A percentile compares a stretch with the other conserved stretches of the same genome.
Conservation (phyloP, 179 eudicot species). For the Corrigiola litoralis region DNA sequence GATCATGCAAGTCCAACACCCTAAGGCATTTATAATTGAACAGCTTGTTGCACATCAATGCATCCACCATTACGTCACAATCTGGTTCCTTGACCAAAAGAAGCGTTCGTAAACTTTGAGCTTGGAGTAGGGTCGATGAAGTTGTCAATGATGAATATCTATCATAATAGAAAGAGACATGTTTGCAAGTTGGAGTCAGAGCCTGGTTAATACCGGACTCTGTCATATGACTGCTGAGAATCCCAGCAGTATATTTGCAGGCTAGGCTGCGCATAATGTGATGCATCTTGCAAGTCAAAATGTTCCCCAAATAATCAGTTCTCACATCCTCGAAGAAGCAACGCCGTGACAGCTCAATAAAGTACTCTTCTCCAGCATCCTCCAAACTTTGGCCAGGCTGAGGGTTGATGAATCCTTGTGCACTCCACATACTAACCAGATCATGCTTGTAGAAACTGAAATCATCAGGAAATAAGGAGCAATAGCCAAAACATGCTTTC, state of each 20-base stretch:
- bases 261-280: slow-evolving; percentile 20
- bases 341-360: slow-evolving; percentile 27
- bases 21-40: slow-evolving; percentile 14
- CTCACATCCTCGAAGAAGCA: slow-evolving; percentile 24
- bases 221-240: not conserved
- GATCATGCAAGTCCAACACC: slow-evolving; percentile 28
- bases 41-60: not conserved
- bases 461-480: slow-evolving; percentile 33
- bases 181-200: slow-evolving; percentile 6
- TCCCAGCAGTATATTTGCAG: not conserved
- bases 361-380: slow-evolving; percentile 21
- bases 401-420: slow-evolving; percentile 33
- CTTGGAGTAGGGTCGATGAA: not conserved
- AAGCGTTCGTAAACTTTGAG: slow-evolving; percentile 19
- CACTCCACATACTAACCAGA: slow-evolving; percentile 35
- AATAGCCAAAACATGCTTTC: slow-evolving; percentile 26
- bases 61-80: slow-evolving; percentile 1
- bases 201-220: not conserved
- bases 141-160: not conserved
- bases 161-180: not conserved
- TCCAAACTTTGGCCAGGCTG: not conserved
- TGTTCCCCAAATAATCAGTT: slow-evolving; percentile 12
- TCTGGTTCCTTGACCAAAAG: slow-evolving; percentile 13
- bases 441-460: slow-evolving; percentile 16
- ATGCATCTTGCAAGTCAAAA: slow-evolving; percentile 25